Percentiles rank a stretch among this genome's conserved stretches.
These are phyloP conservation scores for Petasospora fabianii DNA, from an alignment of 1,139 yeast genomes.

Conservation along the genomic window DNA sequence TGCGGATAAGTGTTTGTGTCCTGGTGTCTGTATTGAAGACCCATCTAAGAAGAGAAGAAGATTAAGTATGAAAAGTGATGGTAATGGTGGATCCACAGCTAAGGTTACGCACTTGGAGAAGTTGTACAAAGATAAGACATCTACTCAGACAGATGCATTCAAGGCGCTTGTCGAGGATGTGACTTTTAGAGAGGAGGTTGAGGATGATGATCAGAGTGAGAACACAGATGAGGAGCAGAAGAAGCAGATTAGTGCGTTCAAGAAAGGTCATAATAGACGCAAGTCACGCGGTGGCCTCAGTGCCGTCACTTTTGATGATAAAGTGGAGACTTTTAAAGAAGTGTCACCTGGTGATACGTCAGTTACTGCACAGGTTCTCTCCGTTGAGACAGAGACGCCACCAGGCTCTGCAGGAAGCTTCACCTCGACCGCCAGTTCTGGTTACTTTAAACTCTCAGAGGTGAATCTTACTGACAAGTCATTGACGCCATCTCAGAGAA, in stretches of 20 bases:
- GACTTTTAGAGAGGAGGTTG: constrained; percentile 22
- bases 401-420: background rate
- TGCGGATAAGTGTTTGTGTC: constrained; percentile 32
- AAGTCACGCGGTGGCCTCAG: constrained; percentile 27
- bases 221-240: constrained; percentile 8
- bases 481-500: constrained; percentile 20
- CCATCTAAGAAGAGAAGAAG: constrained; percentile 18
- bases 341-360: constrained; percentile 10
- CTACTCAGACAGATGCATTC: constrained; percentile 24
- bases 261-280: constrained; percentile 23
- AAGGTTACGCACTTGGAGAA: constrained; percentile 12
- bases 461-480: constrained; percentile 1
- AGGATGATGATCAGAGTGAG: constrained; percentile 15
- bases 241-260: constrained; percentile 8
- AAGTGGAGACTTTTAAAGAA: constrained; percentile 12
- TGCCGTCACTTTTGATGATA: constrained; percentile 23
- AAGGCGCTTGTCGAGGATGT: constrained; percentile 31
- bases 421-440: background rate
- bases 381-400: background rate
- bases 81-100: background rate
- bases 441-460: background rate
- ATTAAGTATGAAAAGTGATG: constrained; percentile 7
- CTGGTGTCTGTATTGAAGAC: constrained; percentile 30
- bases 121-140: constrained; percentile 6
- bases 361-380: background rate